Evolutionary conservation across 148 eudicot species (phyloP).

Genomic region (Fagopyrum tataricum): DNA sequence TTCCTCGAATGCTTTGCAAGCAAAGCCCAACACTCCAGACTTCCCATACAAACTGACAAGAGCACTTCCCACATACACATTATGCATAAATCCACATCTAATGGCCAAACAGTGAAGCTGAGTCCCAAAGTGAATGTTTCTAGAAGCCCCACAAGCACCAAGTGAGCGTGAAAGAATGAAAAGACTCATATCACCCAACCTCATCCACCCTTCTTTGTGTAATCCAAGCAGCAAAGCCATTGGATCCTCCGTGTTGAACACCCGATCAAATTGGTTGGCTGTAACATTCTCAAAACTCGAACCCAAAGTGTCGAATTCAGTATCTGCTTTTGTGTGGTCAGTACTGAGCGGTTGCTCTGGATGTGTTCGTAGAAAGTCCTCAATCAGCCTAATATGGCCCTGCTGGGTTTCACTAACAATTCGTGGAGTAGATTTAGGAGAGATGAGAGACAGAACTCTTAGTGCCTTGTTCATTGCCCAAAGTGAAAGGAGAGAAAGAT

Average conservation of each 20-base stretch:
- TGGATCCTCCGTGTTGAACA: constrained; percentile 18
- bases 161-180: constrained; percentile 25
- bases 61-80: constrained; percentile 37
- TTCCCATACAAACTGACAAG: constrained; percentile 77
- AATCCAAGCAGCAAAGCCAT: constrained; percentile 14
- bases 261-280: constrained; percentile 13
- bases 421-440: constrained; percentile 18
- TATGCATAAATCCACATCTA: constrained; percentile 20
- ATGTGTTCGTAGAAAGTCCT: constrained; percentile 24
- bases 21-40: constrained; percentile 42
- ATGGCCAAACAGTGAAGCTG: constrained; percentile 36
- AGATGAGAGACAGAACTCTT: constrained; percentile 21
- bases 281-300: background rate
- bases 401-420: constrained; percentile 11
- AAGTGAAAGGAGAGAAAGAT: too few relatives aligned
- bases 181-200: constrained; percentile 17
- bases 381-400: constrained; percentile 24
- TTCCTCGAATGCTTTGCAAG: constrained; percentile 36
- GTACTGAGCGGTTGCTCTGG: constrained; percentile 9
- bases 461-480: too few relatives aligned
- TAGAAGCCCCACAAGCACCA: constrained; percentile 23
- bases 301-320: background rate
- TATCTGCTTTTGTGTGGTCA: constrained; percentile 5
- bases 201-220: constrained; percentile 24
- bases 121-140: constrained; percentile 21